phyloP scores from a whole-genome alignment of 352 stramenopile genomes.

The Phytopythium delawarense region DNA sequence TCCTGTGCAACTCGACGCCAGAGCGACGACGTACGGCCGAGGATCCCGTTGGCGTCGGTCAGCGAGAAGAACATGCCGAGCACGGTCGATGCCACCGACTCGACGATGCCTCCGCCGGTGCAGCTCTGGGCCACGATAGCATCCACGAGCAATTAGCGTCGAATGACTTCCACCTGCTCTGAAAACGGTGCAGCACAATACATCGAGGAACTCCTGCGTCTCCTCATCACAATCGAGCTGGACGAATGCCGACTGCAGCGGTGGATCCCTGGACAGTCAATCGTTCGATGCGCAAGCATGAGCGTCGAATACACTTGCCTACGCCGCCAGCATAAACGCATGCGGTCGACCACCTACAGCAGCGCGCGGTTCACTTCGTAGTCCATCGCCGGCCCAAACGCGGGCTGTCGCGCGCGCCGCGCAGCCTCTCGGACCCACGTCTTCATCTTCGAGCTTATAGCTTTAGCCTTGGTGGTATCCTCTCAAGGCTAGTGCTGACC shows the following conservation, averaged over 20 bases:
- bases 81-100: slow-evolving; percentile 58
- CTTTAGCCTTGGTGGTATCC: too few relatives aligned
- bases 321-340: neutral
- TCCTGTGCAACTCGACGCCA: neutral
- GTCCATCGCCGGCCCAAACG: slow-evolving; percentile 46
- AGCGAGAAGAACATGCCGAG: slow-evolving; percentile 81
- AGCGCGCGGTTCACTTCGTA: slow-evolving; percentile 52
- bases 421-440: slow-evolving; percentile 66
- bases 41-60: slow-evolving; percentile 80
- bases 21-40: slow-evolving; percentile 47
- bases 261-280: slow-evolving; percentile 35
- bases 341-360: slow-evolving; percentile 26
- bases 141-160: neutral
- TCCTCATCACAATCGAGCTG: slow-evolving; percentile 73
- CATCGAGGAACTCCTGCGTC: slow-evolving; percentile 66
- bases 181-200: slow-evolving; percentile 11
- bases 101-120: slow-evolving; percentile 61
- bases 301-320: neutral
- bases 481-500: neutral
- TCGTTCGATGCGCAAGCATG: neutral
- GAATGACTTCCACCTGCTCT: too few relatives aligned
- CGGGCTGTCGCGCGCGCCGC: slow-evolving; percentile 42
- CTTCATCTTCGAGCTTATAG: slow-evolving; percentile 39
- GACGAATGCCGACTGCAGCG: slow-evolving; percentile 59
- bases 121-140: slow-evolving; percentile 43